Conservation (phyloP, 768 basidiomycete species). For the Hypholoma fasciculare region DNA sequence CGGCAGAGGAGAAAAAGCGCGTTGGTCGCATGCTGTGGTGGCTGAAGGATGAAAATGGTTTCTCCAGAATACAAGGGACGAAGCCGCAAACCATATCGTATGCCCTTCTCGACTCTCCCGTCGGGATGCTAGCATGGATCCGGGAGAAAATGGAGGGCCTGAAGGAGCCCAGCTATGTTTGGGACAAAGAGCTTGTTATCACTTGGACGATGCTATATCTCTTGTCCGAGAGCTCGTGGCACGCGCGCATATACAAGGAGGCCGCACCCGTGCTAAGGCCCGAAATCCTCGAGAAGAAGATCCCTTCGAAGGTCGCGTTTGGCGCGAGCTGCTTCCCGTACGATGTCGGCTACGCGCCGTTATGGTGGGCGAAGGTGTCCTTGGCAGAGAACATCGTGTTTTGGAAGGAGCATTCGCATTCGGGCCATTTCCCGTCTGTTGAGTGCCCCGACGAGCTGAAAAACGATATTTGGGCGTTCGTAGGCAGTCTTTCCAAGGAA, state of each 20-base stretch:
- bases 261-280: conserved; percentile 11
- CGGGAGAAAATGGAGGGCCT: conserved; percentile 36
- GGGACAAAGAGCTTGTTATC: conserved; percentile 30
- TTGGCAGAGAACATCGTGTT: conserved; percentile 40
- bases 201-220: conserved; percentile 42
- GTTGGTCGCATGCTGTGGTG: conserved; percentile 28
- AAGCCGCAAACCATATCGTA: conserved; percentile 50
- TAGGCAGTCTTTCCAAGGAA: conserved; percentile 14
- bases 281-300: conserved; percentile 19
- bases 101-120: conserved; percentile 49
- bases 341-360: conserved; percentile 34
- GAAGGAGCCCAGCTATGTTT: conserved; percentile 23
- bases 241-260: conserved; percentile 35
- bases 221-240: conserved; percentile 31
- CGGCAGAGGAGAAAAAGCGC: conserved; percentile 29
- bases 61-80: conserved; percentile 36
- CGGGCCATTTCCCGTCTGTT: conserved; percentile 48
- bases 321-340: conserved; percentile 44
- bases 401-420: conserved; percentile 38
- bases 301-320: conserved; percentile 30
- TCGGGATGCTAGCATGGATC: conserved; percentile 49
- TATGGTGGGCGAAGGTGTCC: conserved; percentile 40
- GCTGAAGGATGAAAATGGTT: conserved; percentile 31
- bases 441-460: conserved; percentile 40
- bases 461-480: conserved; percentile 33